phyloP scores from a whole-genome alignment of 805 yeast genomes.

The Kodamaea neixiangensis region DNA sequence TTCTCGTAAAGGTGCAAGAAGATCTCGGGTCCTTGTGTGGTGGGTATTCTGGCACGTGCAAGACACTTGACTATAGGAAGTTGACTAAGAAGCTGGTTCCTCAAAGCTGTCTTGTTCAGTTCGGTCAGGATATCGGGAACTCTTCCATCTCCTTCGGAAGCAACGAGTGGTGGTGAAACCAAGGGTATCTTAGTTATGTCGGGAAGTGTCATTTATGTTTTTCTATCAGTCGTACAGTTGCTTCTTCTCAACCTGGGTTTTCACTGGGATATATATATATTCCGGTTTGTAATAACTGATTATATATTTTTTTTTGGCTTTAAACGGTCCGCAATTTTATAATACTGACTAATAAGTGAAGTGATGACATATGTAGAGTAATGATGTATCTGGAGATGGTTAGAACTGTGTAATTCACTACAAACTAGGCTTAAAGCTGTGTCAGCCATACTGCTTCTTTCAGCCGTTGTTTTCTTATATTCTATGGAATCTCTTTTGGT shows the following conservation, averaged over 20 bases:
- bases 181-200: conserved; percentile 15
- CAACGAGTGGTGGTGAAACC: conserved; percentile 15
- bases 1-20: conserved; percentile 88
- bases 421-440: no score
- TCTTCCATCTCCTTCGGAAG: conserved; percentile 3
- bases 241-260: no score
- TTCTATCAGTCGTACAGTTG: background rate
- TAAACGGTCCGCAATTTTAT: conserved; percentile 1
- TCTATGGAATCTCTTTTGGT: background rate
- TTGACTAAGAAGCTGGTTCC: conserved; percentile 42
- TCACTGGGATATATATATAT: no score
- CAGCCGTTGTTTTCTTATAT: no score
- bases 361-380: background rate
- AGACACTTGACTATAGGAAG: conserved; percentile 83
- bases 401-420: background rate
- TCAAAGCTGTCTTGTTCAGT: conserved; percentile 21
- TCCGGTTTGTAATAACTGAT: background rate
- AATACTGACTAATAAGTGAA: conserved; percentile 4
- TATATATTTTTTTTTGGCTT: background rate
- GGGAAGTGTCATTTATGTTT: conserved; percentile 1
- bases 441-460: no score
- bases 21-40: conserved; percentile 92
- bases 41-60: conserved; percentile 95
- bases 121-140: background rate
- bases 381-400: background rate